phyloP scores from a whole-genome alignment of 2,329 filamentous ascomycete genomes.

The Cyclaneusma minus region DNA sequence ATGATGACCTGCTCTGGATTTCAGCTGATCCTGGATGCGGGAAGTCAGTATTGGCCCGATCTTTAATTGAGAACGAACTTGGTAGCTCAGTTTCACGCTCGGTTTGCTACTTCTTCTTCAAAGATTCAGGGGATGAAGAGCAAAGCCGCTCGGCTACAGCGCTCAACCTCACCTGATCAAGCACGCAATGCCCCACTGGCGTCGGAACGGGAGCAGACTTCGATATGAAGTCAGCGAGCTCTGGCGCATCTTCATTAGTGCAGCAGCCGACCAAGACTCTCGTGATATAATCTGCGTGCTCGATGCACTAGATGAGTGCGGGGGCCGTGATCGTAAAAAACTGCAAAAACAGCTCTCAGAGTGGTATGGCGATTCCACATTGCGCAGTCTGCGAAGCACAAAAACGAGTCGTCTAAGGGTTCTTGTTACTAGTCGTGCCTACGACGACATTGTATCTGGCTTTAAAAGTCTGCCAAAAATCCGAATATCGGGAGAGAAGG shows the following conservation, averaged over 20 bases:
- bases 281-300: constrained; percentile 19
- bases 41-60: constrained; percentile 22
- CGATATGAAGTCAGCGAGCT: constrained; percentile 20
- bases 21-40: constrained; percentile 25
- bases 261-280: constrained; percentile 16
- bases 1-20: constrained; percentile 19
- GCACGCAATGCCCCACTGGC: no score
- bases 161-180: no score
- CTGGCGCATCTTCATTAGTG: constrained; percentile 20
- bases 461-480: constrained; percentile 1
- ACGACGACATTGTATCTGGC: constrained; percentile 1
- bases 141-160: no score
- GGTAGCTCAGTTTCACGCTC: constrained; percentile 6
- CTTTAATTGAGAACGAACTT: constrained; percentile 17
- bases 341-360: constrained; percentile 13
- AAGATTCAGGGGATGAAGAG: no score
- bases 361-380: constrained; percentile 10
- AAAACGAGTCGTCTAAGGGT: constrained; percentile 17
- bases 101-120: constrained; percentile 29
- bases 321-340: no score
- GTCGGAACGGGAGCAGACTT: no score
- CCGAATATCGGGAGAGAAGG: constrained; percentile 3
- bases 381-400: constrained; percentile 3
- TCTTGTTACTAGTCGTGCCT: constrained; percentile 13
- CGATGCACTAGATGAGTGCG: constrained; percentile 25